Evolutionary conservation across 495 filamentous ascomycete species (phyloP).

Genomic region (Talaromyces stipitatus): DNA sequence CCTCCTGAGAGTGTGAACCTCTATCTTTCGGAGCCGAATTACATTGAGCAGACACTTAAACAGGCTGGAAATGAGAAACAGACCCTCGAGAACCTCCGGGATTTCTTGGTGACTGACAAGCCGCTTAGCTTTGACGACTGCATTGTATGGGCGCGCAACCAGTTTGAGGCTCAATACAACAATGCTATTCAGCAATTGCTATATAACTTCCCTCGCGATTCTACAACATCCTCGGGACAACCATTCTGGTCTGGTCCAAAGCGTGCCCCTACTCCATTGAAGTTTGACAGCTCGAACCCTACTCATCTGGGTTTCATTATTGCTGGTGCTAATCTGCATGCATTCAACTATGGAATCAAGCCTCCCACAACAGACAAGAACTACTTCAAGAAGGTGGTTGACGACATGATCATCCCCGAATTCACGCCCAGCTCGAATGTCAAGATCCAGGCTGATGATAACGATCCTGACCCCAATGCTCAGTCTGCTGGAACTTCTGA

Average conservation of each 20-base stretch:
- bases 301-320: conserved; percentile 83
- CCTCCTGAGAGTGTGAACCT: conserved; percentile 92
- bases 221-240: conserved; percentile 75
- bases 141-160: conserved; percentile 82
- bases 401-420: conserved; percentile 93
- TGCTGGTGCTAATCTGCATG: conserved; percentile 86
- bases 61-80: conserved; percentile 95
- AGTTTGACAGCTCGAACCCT: conserved; percentile 75
- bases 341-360: conserved; percentile 96
- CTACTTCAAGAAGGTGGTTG: conserved; percentile 68
- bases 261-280: conserved; percentile 86
- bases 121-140: conserved; percentile 93
- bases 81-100: conserved; percentile 81
- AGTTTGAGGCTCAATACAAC: conserved; percentile 96
- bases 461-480: conserved; percentile 89
- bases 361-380: conserved; percentile 55
- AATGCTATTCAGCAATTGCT: conserved; percentile 94
- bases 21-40: conserved; percentile 87
- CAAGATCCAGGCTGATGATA: conserved; percentile 95
- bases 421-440: conserved; percentile 87
- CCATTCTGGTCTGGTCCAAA: conserved; percentile 99
- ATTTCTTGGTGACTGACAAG: conserved; percentile 88
- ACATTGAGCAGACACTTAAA: conserved; percentile 81
- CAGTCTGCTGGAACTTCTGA: conserved; percentile 40
- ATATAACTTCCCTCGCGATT: conserved; percentile 96